Evolutionary conservation across 306 rosid genomes (phyloP), one percentile per base, ranked within the genome.

Genomic region (Cercis canadensis): DNA sequence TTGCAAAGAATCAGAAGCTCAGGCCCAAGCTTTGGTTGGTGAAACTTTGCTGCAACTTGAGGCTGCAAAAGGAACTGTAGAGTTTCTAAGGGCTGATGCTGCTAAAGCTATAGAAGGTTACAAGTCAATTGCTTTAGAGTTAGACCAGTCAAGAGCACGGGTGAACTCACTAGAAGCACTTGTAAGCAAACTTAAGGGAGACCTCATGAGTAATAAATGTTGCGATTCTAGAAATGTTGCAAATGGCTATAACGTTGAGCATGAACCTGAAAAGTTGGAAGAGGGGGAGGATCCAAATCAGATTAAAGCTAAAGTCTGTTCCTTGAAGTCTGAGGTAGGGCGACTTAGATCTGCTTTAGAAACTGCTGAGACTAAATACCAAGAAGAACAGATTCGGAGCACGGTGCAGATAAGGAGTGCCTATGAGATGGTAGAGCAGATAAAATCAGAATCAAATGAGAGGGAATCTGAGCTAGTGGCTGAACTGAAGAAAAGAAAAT

Each of bases 1-100:
- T 52, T 82, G 80, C 73, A 80, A 83, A 74, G 90, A 82, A 59
- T 85, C 97, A 0, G 97, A 91, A 86, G 77, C 86, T 59, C 85
- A 80, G 59, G 89, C 92, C 37, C 84, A 78, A 69, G 83, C 68
- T 58, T 67, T 84, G 62, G 85, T 75, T 12, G 67, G 59, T 11
- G 90, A 87, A 78, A 86, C 97, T 51, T 81, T 80, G 77, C 75
- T 73, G 70, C 97, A 86, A 75, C 92, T 86, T 59, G 92, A 95
- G 72, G 76, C 76, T 59, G 92, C 96, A 0, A 87, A 87, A 62
- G 60, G 51, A 67, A 76, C 78, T 5, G 87, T 86, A 8, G 99
- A 87, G 76, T 65, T 76, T 15, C 80, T 91, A 47, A 79, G 84
- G 69, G 70, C 43, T 36, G 92, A 94, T 72, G 83, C 86, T 66